A percentile compares a stretch with the other conserved stretches of the same genome.
Evolutionary conservation across 208 protist genomes (phyloP).

Genomic region (Naegleria lovaniensis): DNA sequence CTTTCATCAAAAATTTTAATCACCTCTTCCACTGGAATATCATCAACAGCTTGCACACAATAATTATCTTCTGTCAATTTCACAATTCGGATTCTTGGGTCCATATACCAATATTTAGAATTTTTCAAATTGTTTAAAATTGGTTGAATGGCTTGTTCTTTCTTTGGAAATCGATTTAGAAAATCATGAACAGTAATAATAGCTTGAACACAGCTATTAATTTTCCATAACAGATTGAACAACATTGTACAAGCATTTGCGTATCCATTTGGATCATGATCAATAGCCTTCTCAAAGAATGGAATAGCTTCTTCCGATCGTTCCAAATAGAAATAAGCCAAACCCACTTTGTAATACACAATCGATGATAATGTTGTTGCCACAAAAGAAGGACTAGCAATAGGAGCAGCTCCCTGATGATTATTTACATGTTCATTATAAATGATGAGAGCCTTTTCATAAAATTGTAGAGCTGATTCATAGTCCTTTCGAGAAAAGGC

Average conservation of each 20-base stretch:
- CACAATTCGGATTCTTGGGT: neutral
- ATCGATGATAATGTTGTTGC: neutral
- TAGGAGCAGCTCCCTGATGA: neutral
- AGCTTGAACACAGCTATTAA: neutral
- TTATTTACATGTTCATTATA: neutral
- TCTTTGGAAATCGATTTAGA: neutral
- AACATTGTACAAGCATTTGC: neutral
- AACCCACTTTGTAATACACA: neutral
- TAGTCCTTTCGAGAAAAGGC: neutral
- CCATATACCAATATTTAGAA: neutral
- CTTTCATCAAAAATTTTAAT: neutral
- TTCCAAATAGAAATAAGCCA: neutral
- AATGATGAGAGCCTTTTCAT: neutral
- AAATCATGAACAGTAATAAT: neutral
- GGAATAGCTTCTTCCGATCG: neutral
- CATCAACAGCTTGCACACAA: neutral
- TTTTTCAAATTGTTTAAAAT: neutral
- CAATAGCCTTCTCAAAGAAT: neutral
- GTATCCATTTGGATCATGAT: neutral
- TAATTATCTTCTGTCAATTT: neutral
- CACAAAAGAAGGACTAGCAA: neutral
- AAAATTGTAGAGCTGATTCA: neutral
- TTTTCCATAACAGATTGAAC: neutral
- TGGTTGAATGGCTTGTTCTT: neutral
- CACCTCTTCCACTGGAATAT: neutral